Conservation (phyloP, 495 filamentous ascomycete species). For the Aspergillus homomorphus region DNA sequence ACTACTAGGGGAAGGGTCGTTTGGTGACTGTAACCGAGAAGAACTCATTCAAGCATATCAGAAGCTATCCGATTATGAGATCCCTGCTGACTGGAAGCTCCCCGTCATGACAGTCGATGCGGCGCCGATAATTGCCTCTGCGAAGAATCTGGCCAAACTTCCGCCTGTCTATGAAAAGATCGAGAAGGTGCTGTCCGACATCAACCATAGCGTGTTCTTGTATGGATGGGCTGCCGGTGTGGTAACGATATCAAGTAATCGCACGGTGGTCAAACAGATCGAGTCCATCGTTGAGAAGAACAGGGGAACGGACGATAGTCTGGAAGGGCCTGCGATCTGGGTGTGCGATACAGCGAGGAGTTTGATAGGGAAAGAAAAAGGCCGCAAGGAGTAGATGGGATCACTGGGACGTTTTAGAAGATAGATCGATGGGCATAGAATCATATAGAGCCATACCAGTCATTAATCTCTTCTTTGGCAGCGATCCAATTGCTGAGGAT, state of each 20-base stretch:
- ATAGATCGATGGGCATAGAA: conserved; percentile 6
- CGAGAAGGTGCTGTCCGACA: conserved; percentile 49
- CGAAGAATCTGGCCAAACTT: conserved; percentile 28
- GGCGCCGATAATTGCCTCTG: conserved; percentile 28
- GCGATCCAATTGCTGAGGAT: background rate
- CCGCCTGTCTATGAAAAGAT: conserved; percentile 40
- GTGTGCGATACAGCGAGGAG: conserved; percentile 61
- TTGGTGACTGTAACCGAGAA: conserved; percentile 22
- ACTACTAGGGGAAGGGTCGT: conserved; percentile 42
- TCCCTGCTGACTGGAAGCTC: conserved; percentile 48
- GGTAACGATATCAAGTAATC: conserved; percentile 67
- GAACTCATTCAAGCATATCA: conserved; percentile 42
- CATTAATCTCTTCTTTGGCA: background rate
- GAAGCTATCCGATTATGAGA: conserved; percentile 47
- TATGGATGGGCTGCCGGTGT: conserved; percentile 60
- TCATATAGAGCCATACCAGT: background rate
- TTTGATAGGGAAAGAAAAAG: conserved; percentile 62
- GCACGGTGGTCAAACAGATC: conserved; percentile 60
- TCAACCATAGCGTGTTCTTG: conserved; percentile 67
- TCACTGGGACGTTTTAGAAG: background rate
- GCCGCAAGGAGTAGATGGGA: conserved; percentile 32
- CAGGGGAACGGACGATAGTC: conserved; percentile 35
- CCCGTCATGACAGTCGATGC: conserved; percentile 50
- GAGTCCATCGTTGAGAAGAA: conserved; percentile 48
- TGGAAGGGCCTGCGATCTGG: conserved; percentile 57